Percentiles rank a stretch among this genome's conserved stretches.
Conservation (phyloP, 1,284 basidiomycete genomes). For the Ustilago trichophora region DNA sequence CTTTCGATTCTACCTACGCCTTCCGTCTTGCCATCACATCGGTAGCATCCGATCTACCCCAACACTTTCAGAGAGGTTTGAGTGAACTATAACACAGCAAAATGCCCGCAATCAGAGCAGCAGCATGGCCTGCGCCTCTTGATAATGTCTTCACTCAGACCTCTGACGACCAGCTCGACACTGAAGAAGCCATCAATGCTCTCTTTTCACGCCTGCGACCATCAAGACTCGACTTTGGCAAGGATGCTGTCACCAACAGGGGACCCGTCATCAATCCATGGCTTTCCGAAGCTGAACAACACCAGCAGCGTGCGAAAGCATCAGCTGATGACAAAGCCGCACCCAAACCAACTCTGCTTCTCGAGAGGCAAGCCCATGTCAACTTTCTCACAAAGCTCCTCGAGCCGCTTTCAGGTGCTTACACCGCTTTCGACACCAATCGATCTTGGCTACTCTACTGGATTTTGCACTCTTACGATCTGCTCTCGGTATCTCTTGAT, state of each 20-base stretch:
- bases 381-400: constrained; percentile 58
- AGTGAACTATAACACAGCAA: no score
- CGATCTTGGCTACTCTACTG: constrained; percentile 66
- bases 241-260: constrained; percentile 4
- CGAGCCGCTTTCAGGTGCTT: constrained; percentile 56
- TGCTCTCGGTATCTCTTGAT: constrained; percentile 55
- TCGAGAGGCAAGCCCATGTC: constrained; percentile 57
- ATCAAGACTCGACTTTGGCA: constrained; percentile 25
- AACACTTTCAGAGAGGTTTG: background rate
- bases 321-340: background rate
- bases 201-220: constrained; percentile 41
- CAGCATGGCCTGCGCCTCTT: constrained; percentile 50
- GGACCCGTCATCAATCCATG: constrained; percentile 36
- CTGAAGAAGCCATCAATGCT: constrained; percentile 53
- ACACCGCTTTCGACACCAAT: constrained; percentile 61
- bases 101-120: constrained; percentile 38
- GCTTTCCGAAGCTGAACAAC: constrained; percentile 24
- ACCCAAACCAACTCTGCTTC: constrained; percentile 32
- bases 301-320: constrained; percentile 15
- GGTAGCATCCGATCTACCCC: background rate
- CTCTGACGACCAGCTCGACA: constrained; percentile 56
- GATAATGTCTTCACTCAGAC: constrained; percentile 53
- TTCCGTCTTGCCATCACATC: background rate
- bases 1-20: no score
- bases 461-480: constrained; percentile 58